Evolutionary conservation across 768 basidiomycete genomes (phyloP).

Genomic region (Rubroboletus satanas): DNA sequence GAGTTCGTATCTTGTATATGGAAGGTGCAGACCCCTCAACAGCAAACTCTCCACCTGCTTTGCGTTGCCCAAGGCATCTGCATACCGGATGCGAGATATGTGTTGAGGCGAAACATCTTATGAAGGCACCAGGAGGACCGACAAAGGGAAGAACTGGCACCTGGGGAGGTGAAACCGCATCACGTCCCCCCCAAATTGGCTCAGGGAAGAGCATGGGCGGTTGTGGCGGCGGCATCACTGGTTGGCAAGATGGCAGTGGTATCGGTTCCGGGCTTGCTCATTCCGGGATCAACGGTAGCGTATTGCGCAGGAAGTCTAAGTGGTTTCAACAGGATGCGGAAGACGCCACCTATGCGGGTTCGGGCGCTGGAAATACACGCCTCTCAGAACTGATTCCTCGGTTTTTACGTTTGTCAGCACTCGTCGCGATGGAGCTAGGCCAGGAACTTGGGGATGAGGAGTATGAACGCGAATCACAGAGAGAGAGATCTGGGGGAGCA

Average conservation of each 20-base stretch:
- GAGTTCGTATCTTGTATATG: slow-evolving; percentile 50
- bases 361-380: slow-evolving; percentile 59
- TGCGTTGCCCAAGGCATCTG: slow-evolving; percentile 71
- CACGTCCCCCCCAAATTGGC: slow-evolving; percentile 20
- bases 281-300: slow-evolving; percentile 53
- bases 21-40: slow-evolving; percentile 60
- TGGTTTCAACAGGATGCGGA: slow-evolving; percentile 25
- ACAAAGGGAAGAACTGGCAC: slow-evolving; percentile 19
- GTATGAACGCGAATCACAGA: slow-evolving; percentile 35
- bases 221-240: slow-evolving; percentile 51
- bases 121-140: slow-evolving; percentile 27
- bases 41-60: slow-evolving; percentile 56
- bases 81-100: slow-evolving; percentile 74
- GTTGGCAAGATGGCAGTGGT: slow-evolving; percentile 73
- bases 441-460: slow-evolving; percentile 60
- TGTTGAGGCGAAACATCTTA: slow-evolving; percentile 50
- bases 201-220: slow-evolving; percentile 27
- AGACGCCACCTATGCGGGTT: slow-evolving; percentile 20
- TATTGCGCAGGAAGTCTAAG: slow-evolving; percentile 48
- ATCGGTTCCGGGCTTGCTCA: slow-evolving; percentile 66
- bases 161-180: slow-evolving; percentile 27
- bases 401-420: slow-evolving; percentile 73
- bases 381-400: slow-evolving; percentile 62
- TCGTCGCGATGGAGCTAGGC: slow-evolving; percentile 74
- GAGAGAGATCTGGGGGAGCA: slow-evolving; percentile 21